Conservation (phyloP, 2,329 filamentous ascomycete genomes). For the Scorias spongiosa region DNA sequence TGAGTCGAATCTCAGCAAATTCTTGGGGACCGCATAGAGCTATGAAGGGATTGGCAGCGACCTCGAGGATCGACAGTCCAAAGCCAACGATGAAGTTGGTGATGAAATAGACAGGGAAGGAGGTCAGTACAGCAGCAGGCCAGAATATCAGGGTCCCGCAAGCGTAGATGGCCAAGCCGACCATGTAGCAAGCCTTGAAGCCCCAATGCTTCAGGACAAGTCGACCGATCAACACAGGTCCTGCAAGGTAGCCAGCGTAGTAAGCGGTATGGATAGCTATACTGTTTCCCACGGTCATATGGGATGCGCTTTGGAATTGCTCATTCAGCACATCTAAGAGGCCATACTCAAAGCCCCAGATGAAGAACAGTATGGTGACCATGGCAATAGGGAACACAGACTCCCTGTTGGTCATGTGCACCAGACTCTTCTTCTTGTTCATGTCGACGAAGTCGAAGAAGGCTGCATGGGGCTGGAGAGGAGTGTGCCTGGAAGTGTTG, state of each 20-base stretch:
- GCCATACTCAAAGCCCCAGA: slow-evolving; percentile 87
- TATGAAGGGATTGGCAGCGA: slow-evolving; percentile 47
- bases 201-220: slow-evolving; percentile 42
- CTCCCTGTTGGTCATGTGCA: slow-evolving; percentile 46
- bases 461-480: slow-evolving; percentile 16
- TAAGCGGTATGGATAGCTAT: slow-evolving; percentile 56
- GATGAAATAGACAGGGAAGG: slow-evolving; percentile 43
- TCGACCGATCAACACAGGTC: slow-evolving; percentile 51
- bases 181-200: slow-evolving; percentile 47
- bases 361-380: slow-evolving; percentile 68
- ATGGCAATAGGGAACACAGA: slow-evolving; percentile 57
- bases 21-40: slow-evolving; percentile 45
- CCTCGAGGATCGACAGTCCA: slow-evolving; percentile 44
- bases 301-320: slow-evolving; percentile 47
- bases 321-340: slow-evolving; percentile 69
- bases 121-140: slow-evolving; percentile 48
- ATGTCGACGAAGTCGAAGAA: slow-evolving; percentile 72
- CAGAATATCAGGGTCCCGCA: slow-evolving; percentile 47
- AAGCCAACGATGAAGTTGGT: slow-evolving; percentile 49
- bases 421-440: slow-evolving; percentile 52
- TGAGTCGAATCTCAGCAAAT: slow-evolving; percentile 44
- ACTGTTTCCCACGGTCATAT: slow-evolving; percentile 46
- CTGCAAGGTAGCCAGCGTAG: slow-evolving; percentile 56
- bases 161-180: slow-evolving; percentile 47
- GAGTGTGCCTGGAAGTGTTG: slow-evolving; percentile 23